Evolutionary conservation across 116 monocot genomes (phyloP), one percentile per base, ranked within the genome.

Genomic region (Posidonia oceanica): DNA sequence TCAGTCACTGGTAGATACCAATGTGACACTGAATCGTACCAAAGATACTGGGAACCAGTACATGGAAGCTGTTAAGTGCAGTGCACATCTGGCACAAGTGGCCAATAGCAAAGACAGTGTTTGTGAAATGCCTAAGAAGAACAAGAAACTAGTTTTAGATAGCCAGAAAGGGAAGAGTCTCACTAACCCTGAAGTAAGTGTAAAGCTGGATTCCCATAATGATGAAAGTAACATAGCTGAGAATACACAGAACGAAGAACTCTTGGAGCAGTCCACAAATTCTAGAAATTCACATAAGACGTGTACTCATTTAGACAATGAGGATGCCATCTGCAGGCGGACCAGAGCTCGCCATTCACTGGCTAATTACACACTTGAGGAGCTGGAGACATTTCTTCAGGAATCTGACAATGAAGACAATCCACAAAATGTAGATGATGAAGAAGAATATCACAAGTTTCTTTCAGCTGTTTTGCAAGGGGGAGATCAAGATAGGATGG

Each of bases 381-480:
- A 96, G 71, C 69, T 96, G 40, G 96, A 91, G 71, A 71, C 87
- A 3, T 91, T 96, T 69, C 91, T 96, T 59, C 96, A 96, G 81
- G 96, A 91, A 72, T 96, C 96, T 44, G 96, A 91, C 72, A 89
- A 91, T 68, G 96, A 96, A 59, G 68, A 52, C 38, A 84, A 81
- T 42, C 70, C 79, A 54, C 85, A 78, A 40, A 88, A 85, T 80
- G 80, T 83, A 42, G 82, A 88, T 55, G 96, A 96, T 44, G 82
- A 91, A 75, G 96, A 88, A 68, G 96, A 89, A 70, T 96, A 96
- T 51, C 81, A 73, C 56, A 88, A 87, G 74, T 96, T 96, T 84
- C 88, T 96, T 77, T 77, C 96, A 15, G 83, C 85, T 74, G 91
- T 96, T 71, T 63, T 91, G 14, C 22, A 74, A 39, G 88, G 67